Conservation (phyloP, 257 asterid genomes). For the Solanum tarijense region DNA sequence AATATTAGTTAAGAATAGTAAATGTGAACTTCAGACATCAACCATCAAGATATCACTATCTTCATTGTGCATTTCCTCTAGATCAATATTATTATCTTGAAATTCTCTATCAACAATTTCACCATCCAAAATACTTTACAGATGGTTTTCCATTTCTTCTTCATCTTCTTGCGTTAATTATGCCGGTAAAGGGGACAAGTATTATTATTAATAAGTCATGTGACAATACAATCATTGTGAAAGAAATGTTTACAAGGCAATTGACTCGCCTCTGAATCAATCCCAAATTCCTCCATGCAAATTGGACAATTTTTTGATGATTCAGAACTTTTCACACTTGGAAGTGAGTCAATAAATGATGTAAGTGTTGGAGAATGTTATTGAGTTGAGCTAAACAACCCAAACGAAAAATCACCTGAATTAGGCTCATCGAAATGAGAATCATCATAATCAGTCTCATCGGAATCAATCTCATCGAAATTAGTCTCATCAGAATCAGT, state of each 20-base stretch:
- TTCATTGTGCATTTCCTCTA: neutral
- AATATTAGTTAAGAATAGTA: neutral
- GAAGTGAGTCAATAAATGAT: too few species aligned
- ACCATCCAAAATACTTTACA: neutral
- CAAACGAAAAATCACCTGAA: constrained; percentile 16
- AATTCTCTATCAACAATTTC: neutral
- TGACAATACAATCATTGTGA: constrained; percentile 36
- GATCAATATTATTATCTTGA: neutral
- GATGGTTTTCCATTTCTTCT: neutral
- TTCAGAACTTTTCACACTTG: too few species aligned
- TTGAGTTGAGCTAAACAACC: neutral
- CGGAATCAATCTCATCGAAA: too few species aligned
- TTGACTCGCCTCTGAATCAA: constrained; percentile 8
- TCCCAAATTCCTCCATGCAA: constrained; percentile 7
- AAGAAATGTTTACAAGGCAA: constrained; percentile 35
- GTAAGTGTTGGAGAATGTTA: too few species aligned
- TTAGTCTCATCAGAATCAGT: too few species aligned
- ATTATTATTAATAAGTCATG: constrained; percentile 35
- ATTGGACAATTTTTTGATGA: too few species aligned
- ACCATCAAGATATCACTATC: constrained; percentile 46
- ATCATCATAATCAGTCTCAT: too few species aligned
- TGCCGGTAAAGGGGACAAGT: constrained; percentile 48
- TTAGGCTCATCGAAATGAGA: neutral
- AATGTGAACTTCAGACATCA: constrained; percentile 19
- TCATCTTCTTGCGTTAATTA: constrained; percentile 17